These are phyloP conservation scores for Phlyctochytrium planicorne DNA, from an alignment of 192 early-diverging fungal species.

Conservation along the genomic window DNA sequence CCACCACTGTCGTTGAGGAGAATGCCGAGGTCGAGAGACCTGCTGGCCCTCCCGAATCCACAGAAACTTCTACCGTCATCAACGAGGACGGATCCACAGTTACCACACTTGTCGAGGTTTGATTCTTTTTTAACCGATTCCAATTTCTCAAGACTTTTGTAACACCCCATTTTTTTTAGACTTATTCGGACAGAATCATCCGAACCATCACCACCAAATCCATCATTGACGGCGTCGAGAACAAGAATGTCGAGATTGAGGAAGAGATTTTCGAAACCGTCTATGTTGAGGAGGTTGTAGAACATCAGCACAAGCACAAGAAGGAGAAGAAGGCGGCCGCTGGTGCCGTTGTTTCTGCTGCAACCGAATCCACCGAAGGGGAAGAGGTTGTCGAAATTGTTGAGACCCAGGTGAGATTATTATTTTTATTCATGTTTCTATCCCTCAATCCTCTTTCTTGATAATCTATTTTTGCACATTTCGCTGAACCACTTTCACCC, in stretches of 20 bases:
- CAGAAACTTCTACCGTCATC: neutral
- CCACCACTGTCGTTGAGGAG: neutral
- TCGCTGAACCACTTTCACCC: no score
- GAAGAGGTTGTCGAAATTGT: conserved; percentile 1
- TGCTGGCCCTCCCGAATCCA: neutral
- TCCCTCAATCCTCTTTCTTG: no score
- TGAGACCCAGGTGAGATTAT: no score
- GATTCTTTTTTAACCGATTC: no score
- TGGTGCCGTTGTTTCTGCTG: neutral
- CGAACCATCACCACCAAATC: no score
- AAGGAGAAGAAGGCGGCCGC: neutral
- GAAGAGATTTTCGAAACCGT: neutral
- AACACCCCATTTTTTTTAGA: no score
- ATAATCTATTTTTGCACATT: no score
- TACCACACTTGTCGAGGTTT: neutral
- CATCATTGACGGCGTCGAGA: neutral
- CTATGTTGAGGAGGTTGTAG: neutral
- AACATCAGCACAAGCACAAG: neutral
- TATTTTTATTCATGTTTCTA: no score
- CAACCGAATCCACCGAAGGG: neutral
- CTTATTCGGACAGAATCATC: no score
- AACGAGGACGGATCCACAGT: neutral
- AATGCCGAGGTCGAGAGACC: neutral
- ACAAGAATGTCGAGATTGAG: neutral
- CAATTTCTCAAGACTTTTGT: no score